Conservation (phyloP, 805 yeast species). For the Priceomyces haplophilus region DNA sequence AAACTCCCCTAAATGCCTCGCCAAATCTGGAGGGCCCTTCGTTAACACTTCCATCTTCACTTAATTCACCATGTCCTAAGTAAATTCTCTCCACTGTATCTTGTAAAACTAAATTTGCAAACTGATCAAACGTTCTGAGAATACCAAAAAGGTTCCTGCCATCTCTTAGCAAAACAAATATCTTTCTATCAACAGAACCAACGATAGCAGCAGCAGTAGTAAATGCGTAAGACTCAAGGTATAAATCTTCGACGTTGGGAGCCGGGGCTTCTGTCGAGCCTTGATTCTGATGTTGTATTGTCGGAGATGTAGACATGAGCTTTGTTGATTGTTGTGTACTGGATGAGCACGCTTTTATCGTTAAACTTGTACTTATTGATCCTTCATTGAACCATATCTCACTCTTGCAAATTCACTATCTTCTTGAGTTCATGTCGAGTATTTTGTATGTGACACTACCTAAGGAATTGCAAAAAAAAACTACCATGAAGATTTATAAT, state of each 20-base stretch:
- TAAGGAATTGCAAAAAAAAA: too few relatives aligned
- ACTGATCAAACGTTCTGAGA: constrained; percentile 92
- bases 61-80: constrained; percentile 31
- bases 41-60: constrained; percentile 28
- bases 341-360: neutral
- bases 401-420: neutral
- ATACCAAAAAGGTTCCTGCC: constrained; percentile 88
- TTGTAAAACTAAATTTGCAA: constrained; percentile 87
- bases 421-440: neutral
- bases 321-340: neutral
- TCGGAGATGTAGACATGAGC: constrained; percentile 8
- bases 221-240: constrained; percentile 76
- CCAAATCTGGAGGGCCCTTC: constrained; percentile 47
- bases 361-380: neutral
- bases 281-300: constrained; percentile 9
- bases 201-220: constrained; percentile 90
- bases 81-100: constrained; percentile 86
- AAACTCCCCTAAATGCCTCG: constrained; percentile 75
- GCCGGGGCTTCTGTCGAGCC: constrained; percentile 15
- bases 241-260: constrained; percentile 52
- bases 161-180: constrained; percentile 83
- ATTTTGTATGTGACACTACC: neutral
- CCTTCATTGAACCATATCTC: neutral
- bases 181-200: constrained; percentile 78
- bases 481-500: too few relatives aligned